Evolutionary conservation across 306 rosid genomes (phyloP), one percentile per base, ranked within the genome.

Genomic region (Lathyrus oleraceus): DNA sequence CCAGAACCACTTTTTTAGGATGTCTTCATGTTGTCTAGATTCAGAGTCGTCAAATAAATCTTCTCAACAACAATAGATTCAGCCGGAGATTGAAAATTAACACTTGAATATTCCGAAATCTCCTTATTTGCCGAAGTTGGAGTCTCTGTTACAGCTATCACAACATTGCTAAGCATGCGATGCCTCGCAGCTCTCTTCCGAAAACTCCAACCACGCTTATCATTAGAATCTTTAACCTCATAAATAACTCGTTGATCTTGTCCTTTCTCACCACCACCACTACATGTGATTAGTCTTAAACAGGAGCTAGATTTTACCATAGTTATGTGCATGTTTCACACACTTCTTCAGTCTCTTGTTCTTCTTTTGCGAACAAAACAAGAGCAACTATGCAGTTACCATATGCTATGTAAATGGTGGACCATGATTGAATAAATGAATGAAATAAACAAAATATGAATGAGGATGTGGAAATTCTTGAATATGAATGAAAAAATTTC

Each of bases 161-260:
- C 99, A 36, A 88, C 83, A 83, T 89, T 89, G 88, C 97, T 94
- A 36, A 94, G 92, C 78, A 94, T 95, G 17, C 96, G 89, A 70
- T 91, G 96, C 75, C 85, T 83, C 6, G 87, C 83, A 77, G 99
- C 86, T 72, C 82, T 89, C 84, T 95, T 95, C 36, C 92, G 85
- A 59, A 95, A 95, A 84, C 97, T 95, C 99, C 99, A 95, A 60
- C 97, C 85, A 8, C 96, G 85, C 78, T 89, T 94, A 69, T 91
- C 99, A 66, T 63, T 77, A 7, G 99, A 75, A 57, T 75, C 87
- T 83, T 89, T 91, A 61, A 20, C 95, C 95, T 84, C 84, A 1
- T 79, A 52, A 17, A 67, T 78, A 38, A 59, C 79, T n/a, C 82
- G 82, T 66, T 78, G 45, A 75, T 80, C 91, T 39, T 51, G 3